Percentiles rank a stretch among this genome's conserved stretches.
These are phyloP conservation scores for Picea sitchensis DNA, from an alignment of 75 land plant species.

Conservation along the genomic window DNA sequence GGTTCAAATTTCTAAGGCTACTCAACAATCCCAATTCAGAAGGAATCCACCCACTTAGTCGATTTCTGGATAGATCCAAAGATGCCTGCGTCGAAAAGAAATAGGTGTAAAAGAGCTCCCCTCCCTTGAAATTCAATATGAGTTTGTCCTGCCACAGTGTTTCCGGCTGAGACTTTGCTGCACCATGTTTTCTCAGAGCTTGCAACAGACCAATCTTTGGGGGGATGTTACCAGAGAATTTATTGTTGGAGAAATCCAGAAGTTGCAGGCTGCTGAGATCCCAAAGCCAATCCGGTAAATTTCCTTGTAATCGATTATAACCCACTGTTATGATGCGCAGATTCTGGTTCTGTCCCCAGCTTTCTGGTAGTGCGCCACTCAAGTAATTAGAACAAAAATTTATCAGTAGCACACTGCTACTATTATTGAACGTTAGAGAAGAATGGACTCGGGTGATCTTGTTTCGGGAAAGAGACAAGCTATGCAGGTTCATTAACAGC, in stretches of 20 bases:
- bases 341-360: constrained; percentile 16
- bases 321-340: background rate
- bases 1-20: constrained; percentile 5
- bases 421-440: constrained; percentile 20
- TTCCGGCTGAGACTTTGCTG: too few relatives aligned
- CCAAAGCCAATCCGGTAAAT: constrained; percentile 3
- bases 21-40: background rate
- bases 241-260: constrained; percentile 14
- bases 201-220: constrained; percentile 15
- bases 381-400: constrained; percentile 47
- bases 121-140: too few relatives aligned
- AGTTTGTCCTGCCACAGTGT: too few relatives aligned
- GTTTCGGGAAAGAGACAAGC: constrained; percentile 49
- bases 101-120: too few relatives aligned
- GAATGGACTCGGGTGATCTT: constrained; percentile 41
- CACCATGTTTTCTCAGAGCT: background rate
- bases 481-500: constrained; percentile 28
- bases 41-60: constrained; percentile 5
- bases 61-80: constrained; percentile 11
- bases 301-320: constrained; percentile 3
- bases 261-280: constrained; percentile 7
- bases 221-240: constrained; percentile 15
- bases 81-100: too few relatives aligned
- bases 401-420: constrained; percentile 33
- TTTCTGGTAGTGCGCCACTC: constrained; percentile 34